These are phyloP conservation scores for Dioscorea cayenensis DNA, from an alignment of 116 monocot genomes.

Conservation along the genomic window DNA sequence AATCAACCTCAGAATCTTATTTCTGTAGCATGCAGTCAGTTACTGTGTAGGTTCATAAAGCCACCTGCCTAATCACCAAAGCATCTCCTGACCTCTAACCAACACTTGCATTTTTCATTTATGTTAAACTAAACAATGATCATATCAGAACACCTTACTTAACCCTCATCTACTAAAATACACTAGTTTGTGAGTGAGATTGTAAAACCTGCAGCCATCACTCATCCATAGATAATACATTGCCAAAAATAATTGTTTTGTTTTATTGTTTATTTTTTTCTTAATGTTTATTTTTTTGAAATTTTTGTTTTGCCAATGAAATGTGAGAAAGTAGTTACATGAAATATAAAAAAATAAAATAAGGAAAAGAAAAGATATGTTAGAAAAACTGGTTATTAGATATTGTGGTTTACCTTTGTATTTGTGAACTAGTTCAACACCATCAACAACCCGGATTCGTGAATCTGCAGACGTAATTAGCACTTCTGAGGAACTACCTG, in stretches of 20 bases:
- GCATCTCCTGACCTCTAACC: too few species aligned
- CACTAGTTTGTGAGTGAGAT: background rate
- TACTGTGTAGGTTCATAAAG: too few species aligned
- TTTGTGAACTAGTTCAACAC: slow-evolving; percentile 61
- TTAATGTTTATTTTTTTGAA: too few species aligned
- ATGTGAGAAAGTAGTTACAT: background rate
- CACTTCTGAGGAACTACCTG: slow-evolving; percentile 70
- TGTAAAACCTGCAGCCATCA: background rate
- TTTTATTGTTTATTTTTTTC: background rate
- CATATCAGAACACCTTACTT: background rate
- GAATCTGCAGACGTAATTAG: slow-evolving; percentile 89
- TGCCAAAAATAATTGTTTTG: background rate
- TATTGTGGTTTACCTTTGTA: slow-evolving; percentile 54
- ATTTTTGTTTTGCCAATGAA: background rate
- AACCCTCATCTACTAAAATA: background rate
- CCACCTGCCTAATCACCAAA: too few species aligned
- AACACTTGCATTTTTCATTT: too few species aligned
- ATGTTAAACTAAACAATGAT: background rate
- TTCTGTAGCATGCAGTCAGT: too few species aligned
- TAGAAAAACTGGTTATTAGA: background rate
- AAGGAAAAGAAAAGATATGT: background rate
- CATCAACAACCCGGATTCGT: slow-evolving; percentile 71
- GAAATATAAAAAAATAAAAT: background rate
- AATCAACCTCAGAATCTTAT: too few species aligned
- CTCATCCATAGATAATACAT: background rate